phyloP scores from a whole-genome alignment of 2,329 filamentous ascomycete genomes.

The Calonectria leucothoes region DNA sequence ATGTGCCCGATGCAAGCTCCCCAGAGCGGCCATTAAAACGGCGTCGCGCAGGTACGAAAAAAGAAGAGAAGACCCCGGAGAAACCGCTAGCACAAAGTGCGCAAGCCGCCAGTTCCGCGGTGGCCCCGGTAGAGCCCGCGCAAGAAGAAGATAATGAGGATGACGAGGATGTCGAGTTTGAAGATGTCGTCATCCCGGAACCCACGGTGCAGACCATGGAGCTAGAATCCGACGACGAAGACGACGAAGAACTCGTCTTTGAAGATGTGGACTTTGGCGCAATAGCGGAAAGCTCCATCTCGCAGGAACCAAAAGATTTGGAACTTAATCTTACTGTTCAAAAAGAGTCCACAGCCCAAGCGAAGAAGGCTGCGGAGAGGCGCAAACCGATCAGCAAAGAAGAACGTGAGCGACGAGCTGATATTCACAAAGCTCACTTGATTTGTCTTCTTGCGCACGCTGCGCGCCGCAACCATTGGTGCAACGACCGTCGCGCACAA shows the following conservation, averaged over 20 bases:
- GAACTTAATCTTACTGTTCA: constrained; percentile 66
- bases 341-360: constrained; percentile 45
- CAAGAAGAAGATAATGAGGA: constrained; percentile 50
- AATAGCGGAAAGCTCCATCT: constrained; percentile 34
- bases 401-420: constrained; percentile 69
- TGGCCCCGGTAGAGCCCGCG: constrained; percentile 4
- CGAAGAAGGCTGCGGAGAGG: constrained; percentile 50
- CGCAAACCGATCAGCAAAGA: constrained; percentile 65
- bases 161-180: constrained; percentile 59
- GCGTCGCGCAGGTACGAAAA: constrained; percentile 41
- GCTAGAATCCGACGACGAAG: constrained; percentile 60
- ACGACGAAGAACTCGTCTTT: constrained; percentile 57
- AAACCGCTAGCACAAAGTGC: not conserved
- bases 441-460: constrained; percentile 85
- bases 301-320: constrained; percentile 51
- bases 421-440: constrained; percentile 88
- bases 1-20: constrained; percentile 35
- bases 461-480: constrained; percentile 86
- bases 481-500: constrained; percentile 80
- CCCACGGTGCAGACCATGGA: constrained; percentile 64
- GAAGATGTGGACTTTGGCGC: constrained; percentile 61
- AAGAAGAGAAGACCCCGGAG: not conserved
- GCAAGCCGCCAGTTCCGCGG: not conserved
- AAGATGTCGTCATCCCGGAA: constrained; percentile 61
- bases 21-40: constrained; percentile 56